These are phyloP conservation scores for Trypanosoma avium DNA, from an alignment of 208 protist species.

Conservation along the genomic window DNA sequence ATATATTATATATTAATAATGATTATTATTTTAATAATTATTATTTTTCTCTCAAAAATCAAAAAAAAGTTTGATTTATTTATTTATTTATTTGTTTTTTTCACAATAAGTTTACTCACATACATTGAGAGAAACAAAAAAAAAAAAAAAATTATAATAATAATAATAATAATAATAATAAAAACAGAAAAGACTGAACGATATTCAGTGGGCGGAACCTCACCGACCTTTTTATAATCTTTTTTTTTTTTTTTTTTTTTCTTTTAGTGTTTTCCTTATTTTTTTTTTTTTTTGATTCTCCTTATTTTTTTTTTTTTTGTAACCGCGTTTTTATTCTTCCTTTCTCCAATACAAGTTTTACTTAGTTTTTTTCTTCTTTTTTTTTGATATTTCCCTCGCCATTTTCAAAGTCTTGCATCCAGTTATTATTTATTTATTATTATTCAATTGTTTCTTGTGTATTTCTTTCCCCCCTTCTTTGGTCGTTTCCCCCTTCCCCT, in stretches of 20 bases:
- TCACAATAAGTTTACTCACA: too few species aligned
- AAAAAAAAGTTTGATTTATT: too few species aligned
- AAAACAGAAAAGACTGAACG: too few species aligned
- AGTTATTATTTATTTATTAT: slow-evolving; percentile 2
- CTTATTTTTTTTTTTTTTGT: slow-evolving; percentile 8
- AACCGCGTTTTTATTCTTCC: not conserved
- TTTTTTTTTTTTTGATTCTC: slow-evolving; percentile 4
- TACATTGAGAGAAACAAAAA: too few species aligned
- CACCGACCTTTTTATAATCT: too few species aligned
- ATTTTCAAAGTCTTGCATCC: not conserved
- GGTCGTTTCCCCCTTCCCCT: not conserved
- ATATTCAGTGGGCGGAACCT: too few species aligned
- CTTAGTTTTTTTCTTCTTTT: slow-evolving; percentile 21
- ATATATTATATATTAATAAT: too few species aligned
- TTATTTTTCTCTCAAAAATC: too few species aligned
- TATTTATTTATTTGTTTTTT: too few species aligned
- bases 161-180: too few species aligned
- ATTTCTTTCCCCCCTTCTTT: slow-evolving; percentile 21
- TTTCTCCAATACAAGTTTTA: slow-evolving; percentile 2
- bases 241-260: slow-evolving; percentile 4
- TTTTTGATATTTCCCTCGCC: slow-evolving; percentile 8
- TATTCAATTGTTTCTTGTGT: slow-evolving; percentile 22
- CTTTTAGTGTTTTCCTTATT: slow-evolving; percentile 13
- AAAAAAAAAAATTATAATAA: too few species aligned
- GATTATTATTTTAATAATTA: too few species aligned